phyloP scores from a whole-genome alignment of 169 alveolate species.

The Eimeria tenella region DNA sequence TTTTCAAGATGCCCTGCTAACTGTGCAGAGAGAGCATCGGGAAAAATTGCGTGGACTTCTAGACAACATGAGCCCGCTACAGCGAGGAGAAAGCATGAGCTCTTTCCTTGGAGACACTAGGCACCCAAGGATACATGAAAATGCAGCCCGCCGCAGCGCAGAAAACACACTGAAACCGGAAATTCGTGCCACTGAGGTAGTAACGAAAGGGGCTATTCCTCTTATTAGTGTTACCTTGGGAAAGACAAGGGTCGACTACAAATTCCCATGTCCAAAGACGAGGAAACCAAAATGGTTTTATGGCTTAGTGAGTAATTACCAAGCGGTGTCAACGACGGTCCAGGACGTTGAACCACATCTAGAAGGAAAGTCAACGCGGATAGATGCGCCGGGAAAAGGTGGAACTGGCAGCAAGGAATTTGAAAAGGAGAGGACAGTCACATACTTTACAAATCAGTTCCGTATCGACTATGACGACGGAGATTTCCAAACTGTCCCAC shows the following conservation, averaged over 20 bases:
- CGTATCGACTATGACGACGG: conserved; percentile 77
- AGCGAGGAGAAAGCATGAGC: conserved; percentile 35
- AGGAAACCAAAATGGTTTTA: conserved; percentile 64
- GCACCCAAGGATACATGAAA: conserved; percentile 21
- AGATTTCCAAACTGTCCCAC: conserved; percentile 64
- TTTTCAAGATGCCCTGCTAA: conserved; percentile 83
- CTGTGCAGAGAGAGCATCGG: conserved; percentile 72
- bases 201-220: conserved; percentile 75
- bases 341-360: background rate
- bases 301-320: conserved; percentile 64
- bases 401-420: conserved; percentile 10
- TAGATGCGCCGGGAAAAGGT: background rate
- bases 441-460: conserved; percentile 72
- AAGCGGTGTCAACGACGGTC: conserved; percentile 61
- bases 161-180: conserved; percentile 10
- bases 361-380: background rate
- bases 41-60: conserved; percentile 37
- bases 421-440: conserved; percentile 45
- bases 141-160: conserved; percentile 59
- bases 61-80: conserved; percentile 63
- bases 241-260: conserved; percentile 72
- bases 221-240: conserved; percentile 77
- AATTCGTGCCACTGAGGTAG: conserved; percentile 26
- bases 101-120: background rate
- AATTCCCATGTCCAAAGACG: conserved; percentile 44